These are phyloP conservation scores for Podospora didyma DNA, from an alignment of 495 filamentous ascomycete species.

Conservation along the genomic window DNA sequence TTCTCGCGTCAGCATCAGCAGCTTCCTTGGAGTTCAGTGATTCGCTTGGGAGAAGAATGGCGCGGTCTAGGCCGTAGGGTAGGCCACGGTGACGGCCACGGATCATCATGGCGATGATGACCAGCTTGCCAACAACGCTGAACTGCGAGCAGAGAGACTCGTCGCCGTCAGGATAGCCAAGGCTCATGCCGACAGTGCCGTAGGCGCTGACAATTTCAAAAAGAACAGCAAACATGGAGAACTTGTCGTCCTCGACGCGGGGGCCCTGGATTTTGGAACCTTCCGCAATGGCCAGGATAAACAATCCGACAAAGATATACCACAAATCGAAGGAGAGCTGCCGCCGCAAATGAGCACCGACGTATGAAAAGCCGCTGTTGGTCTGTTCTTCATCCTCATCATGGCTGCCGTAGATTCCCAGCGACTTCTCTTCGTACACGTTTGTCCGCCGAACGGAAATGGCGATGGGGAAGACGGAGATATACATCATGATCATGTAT, in stretches of 20 bases:
- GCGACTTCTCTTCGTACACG: slow-evolving; percentile 91
- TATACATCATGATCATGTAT: slow-evolving; percentile 99
- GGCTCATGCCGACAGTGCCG: slow-evolving; percentile 85
- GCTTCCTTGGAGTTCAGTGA: slow-evolving; percentile 67
- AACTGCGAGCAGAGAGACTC: slow-evolving; percentile 80
- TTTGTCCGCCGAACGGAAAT: slow-evolving; percentile 92
- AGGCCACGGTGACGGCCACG: slow-evolving; percentile 89
- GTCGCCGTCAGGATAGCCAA: slow-evolving; percentile 73
- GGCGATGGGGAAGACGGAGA: slow-evolving; percentile 92
- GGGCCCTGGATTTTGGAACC: slow-evolving; percentile 46
- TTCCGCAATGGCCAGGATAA: slow-evolving; percentile 83
- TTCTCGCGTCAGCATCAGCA: slow-evolving; percentile 50
- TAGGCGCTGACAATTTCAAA: slow-evolving; percentile 93
- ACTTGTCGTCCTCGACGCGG: slow-evolving; percentile 45
- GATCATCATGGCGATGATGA: slow-evolving; percentile 91
- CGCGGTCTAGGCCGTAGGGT: slow-evolving; percentile 86
- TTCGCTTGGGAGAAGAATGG: slow-evolving; percentile 81
- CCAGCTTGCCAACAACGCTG: slow-evolving; percentile 74
- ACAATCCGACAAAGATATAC: slow-evolving; percentile 87
- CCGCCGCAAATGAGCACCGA: slow-evolving; percentile 79
- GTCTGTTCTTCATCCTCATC: slow-evolving; percentile 40
- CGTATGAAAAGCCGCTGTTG: slow-evolving; percentile 66
- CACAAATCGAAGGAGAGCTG: slow-evolving; percentile 94
- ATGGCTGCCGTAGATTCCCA: slow-evolving; percentile 65
- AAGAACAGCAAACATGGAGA: slow-evolving; percentile 76